phyloP scores from a whole-genome alignment of 1,284 basidiomycete genomes.

The Golubevia sp. region DNA sequence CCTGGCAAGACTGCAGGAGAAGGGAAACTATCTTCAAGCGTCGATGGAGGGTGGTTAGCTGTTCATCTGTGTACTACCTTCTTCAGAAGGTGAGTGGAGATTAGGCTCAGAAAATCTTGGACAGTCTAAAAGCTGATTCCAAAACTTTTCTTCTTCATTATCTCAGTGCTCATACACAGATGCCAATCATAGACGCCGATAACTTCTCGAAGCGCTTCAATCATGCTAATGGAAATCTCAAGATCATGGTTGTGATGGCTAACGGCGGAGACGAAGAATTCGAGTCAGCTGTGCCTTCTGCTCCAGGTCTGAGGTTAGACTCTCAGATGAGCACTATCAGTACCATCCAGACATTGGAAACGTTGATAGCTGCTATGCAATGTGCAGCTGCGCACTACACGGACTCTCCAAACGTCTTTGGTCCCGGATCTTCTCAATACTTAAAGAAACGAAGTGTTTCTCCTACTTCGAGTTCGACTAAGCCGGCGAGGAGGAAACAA shows the following conservation, averaged over 20 bases:
- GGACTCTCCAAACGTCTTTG: slow-evolving; percentile 5
- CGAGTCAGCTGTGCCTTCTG: slow-evolving; percentile 2
- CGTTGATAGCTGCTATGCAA: slow-evolving; percentile 41
- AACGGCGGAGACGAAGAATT: slow-evolving; percentile 37
- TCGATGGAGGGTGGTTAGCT: slow-evolving; percentile 39
- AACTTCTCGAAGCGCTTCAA: slow-evolving; percentile 49
- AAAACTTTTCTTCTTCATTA: too few species aligned
- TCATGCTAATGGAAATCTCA: slow-evolving; percentile 33
- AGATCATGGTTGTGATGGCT: slow-evolving; percentile 48
- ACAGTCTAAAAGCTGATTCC: too few species aligned
- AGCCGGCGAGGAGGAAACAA: slow-evolving; percentile 43
- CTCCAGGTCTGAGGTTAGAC: neutral
- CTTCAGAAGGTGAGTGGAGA: too few species aligned
- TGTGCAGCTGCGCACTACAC: slow-evolving; percentile 49
- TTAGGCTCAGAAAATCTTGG: too few species aligned
- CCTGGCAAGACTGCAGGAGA: too few species aligned
- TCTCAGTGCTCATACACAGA: slow-evolving; percentile 43
- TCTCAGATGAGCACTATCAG: slow-evolving; percentile 34
- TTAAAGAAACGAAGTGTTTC: too few species aligned
- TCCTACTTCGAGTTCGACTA: slow-evolving; percentile 9
- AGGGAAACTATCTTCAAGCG: neutral
- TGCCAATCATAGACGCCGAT: slow-evolving; percentile 44
- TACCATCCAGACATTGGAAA: slow-evolving; percentile 38
- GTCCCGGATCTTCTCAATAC: too few species aligned
- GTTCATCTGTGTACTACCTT: slow-evolving; percentile 44